Conservation (phyloP, 805 yeast genomes). For the Soucietia sequanensis region DNA sequence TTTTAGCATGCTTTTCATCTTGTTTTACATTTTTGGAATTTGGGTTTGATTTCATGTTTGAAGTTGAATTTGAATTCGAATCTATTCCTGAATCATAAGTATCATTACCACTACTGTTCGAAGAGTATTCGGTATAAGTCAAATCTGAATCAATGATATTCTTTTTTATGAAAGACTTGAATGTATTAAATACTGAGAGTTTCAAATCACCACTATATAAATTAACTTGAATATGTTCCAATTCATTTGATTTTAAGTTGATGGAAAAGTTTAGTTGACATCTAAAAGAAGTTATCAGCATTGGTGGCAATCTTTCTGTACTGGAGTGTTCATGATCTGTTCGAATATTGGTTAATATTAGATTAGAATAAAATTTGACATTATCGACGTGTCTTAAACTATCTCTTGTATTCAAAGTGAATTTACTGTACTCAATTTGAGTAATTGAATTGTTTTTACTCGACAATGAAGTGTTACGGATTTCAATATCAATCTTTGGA, state of each 20-base stretch:
- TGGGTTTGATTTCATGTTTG: not conserved
- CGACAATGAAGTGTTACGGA: constrained; percentile 9
- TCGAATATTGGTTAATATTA: constrained; percentile 10
- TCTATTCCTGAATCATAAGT: not conserved
- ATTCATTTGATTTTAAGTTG: constrained; percentile 14
- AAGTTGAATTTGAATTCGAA: not conserved
- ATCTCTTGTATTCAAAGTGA: constrained; percentile 17
- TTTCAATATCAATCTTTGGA: constrained; percentile 23
- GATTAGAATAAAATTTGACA: constrained; percentile 15
- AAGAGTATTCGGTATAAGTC: too few relatives aligned
- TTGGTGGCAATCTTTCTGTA: constrained; percentile 4
- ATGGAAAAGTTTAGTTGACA: constrained; percentile 14
- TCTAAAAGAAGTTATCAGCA: constrained; percentile 9
- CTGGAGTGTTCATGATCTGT: constrained; percentile 7
- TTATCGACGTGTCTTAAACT: constrained; percentile 14
- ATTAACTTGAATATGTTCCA: constrained; percentile 17
- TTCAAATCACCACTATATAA: constrained; percentile 21
- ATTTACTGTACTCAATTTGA: constrained; percentile 18
- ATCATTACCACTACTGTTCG: constrained; percentile 4
- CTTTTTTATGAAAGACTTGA: constrained; percentile 12
- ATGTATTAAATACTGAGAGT: constrained; percentile 18
- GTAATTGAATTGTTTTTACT: not conserved
- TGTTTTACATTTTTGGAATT: too few relatives aligned
- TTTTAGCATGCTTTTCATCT: not conserved
- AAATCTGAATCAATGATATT: too few relatives aligned